phyloP scores from a whole-genome alignment of 805 yeast genomes.

The Wickerhamiella kurtzmanii region DNA sequence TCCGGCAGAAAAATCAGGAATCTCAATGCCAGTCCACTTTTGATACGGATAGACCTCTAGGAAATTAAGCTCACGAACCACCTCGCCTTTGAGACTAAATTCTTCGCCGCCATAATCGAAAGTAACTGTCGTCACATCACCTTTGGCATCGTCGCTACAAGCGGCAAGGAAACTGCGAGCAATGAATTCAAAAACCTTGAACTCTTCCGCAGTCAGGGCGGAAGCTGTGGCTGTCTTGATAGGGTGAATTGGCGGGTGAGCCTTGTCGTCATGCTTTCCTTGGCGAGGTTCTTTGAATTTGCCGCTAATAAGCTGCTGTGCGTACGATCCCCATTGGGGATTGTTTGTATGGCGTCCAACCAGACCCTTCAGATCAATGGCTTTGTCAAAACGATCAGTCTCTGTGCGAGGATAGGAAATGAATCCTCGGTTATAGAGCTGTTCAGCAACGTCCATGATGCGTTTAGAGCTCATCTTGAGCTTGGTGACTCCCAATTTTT shows the following conservation, averaged over 20 bases:
- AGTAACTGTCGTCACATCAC: conserved; percentile 47
- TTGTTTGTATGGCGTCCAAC: conserved; percentile 48
- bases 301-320: conserved; percentile 32
- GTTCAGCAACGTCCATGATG: conserved; percentile 67
- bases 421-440: conserved; percentile 70
- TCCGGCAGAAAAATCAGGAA: conserved; percentile 51
- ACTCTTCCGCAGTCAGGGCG: conserved; percentile 32
- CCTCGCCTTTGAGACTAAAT: conserved; percentile 61
- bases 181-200: conserved; percentile 72
- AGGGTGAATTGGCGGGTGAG: conserved; percentile 98
- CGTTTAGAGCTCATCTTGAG: conserved; percentile 70
- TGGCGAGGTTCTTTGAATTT: conserved; percentile 54
- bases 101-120: conserved; percentile 67
- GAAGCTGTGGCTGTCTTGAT: conserved; percentile 27
- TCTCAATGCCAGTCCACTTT: conserved; percentile 51
- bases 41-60: conserved; percentile 68
- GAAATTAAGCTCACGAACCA: conserved; percentile 61
- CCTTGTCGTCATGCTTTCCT: conserved; percentile 81
- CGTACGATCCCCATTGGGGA: conserved; percentile 60
- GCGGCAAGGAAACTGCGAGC: conserved; percentile 80
- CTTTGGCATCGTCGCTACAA: conserved; percentile 83
- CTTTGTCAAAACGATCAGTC: conserved; percentile 70
- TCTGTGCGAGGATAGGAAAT: conserved; percentile 96
- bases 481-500: conserved; percentile 64
- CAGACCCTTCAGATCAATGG: conserved; percentile 54